Evolutionary conservation across 2,329 filamentous ascomycete genomes (phyloP).

Genomic region (Fusarium annulatum): DNA sequence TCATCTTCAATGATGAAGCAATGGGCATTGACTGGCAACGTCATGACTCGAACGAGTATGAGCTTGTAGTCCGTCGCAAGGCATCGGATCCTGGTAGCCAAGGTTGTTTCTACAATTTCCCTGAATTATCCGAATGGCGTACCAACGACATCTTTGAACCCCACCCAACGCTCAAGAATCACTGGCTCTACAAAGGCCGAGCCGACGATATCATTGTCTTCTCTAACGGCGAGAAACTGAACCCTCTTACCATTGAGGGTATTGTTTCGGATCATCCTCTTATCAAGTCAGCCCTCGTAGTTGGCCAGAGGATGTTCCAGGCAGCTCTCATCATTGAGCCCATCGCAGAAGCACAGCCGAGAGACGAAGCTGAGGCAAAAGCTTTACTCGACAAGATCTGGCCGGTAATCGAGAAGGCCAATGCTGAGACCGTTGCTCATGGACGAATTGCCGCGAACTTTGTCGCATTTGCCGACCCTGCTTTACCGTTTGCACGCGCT

Average conservation of each 20-base stretch:
- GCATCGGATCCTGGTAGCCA: not conserved
- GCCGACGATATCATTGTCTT: slow-evolving; percentile 11
- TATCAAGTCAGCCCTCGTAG: not conserved
- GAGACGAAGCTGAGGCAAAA: rapidly evolving
- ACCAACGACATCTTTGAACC: slow-evolving; percentile 4
- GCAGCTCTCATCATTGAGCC: slow-evolving; percentile 13
- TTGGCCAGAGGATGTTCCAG: not conserved
- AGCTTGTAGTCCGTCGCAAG: slow-evolving; percentile 1
- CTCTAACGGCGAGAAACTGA: not conserved
- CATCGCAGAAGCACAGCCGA: not conserved
- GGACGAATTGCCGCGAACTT: not conserved
- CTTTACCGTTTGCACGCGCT: not conserved
- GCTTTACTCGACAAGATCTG: not conserved
- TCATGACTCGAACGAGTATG: not conserved
- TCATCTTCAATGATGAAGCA: not conserved
- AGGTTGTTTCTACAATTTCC: not conserved
- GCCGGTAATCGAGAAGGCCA: not conserved
- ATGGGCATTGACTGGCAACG: slow-evolving; percentile 8
- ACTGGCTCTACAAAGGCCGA: slow-evolving; percentile 3
- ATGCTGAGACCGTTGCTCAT: not conserved
- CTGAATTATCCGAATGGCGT: slow-evolving; percentile 2
- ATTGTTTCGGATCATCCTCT: not conserved
- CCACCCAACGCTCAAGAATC: not conserved
- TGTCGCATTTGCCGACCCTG: not conserved
- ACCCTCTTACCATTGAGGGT: not conserved